Evolutionary conservation across 2,329 filamentous ascomycete genomes (phyloP), one percentile per base, ranked within the genome.

Genomic region (Xylaria arbuscula): DNA sequence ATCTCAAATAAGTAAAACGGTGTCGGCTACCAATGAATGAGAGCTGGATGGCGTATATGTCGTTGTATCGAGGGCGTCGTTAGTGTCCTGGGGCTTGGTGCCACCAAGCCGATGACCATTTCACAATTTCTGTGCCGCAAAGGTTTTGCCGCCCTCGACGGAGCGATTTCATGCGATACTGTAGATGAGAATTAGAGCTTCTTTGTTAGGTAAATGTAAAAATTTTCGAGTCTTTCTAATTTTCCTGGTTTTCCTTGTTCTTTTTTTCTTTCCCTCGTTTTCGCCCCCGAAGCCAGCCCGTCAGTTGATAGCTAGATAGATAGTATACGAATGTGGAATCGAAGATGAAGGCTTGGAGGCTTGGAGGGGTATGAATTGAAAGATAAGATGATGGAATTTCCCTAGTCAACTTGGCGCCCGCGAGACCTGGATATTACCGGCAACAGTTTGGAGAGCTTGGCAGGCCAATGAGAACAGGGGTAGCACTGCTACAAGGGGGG

Each of bases 381-480:
- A 60, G 61, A 67, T 64, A 60, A 67, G 65, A 68, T 68, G 61
- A 51, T 64, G 66, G 66, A 53, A 61, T 68, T 64, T 28, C 3
- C 28, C 28, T 28, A 28, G 28, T 28, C 28, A 28, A 28, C 28
- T 28, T 60, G 47, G 66, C 66, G 66, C 50, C 61, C 36, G 63
- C 36, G 13, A 57, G 64, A 42, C 47, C 47, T 48, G 28, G 24
- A 57, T 53, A 40, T 22, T 50, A 50, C 40, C 48, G 55, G 54
- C 24, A 48, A 45, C 45, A 36, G 24, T 17, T n/a, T 24, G 22
- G 19, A 59, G 28, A 54, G 56, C 55, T 47, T 60, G 47, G 56
- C 63, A 47, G n/a, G 24, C 63, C 48, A 64, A 60, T 60, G 4
- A 40, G 13, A 48, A 38, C 63, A 36, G 45, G 24, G 22, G 40